Evolutionary conservation across 208 protist genomes (phyloP).

Genomic region (Angomonas ambiguus): DNA sequence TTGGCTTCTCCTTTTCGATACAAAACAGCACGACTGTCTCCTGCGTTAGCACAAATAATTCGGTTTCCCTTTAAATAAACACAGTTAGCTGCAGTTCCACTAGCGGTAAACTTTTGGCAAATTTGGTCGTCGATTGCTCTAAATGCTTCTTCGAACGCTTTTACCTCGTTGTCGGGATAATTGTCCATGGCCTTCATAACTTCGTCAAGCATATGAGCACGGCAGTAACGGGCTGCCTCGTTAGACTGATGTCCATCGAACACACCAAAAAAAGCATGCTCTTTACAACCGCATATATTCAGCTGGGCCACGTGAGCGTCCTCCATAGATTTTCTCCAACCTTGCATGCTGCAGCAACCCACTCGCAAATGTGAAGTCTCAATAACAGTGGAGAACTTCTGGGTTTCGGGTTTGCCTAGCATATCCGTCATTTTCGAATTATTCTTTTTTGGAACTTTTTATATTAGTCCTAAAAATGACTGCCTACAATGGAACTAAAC

Average conservation of each 20-base stretch:
- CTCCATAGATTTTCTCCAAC: constrained; percentile 90
- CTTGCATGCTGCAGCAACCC: constrained; percentile 90
- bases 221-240: constrained; percentile 74
- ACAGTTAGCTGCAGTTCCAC: constrained; percentile 83
- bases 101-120: constrained; percentile 52
- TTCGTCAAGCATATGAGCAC: constrained; percentile 71
- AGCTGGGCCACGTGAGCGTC: constrained; percentile 85
- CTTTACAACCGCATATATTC: constrained; percentile 69
- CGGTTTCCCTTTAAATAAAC: constrained; percentile 56
- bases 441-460: background rate
- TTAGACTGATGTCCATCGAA: constrained; percentile 89
- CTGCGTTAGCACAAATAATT: constrained; percentile 88
- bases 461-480: background rate
- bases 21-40: constrained; percentile 88
- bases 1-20: constrained; percentile 59
- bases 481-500: background rate
- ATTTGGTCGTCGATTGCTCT: constrained; percentile 59
- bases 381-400: constrained; percentile 89
- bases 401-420: constrained; percentile 82
- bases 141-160: constrained; percentile 69
- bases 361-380: constrained; percentile 80
- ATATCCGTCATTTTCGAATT: constrained; percentile 70
- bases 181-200: constrained; percentile 39
- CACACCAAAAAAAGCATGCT: constrained; percentile 80
- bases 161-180: constrained; percentile 20